Percentiles rank a stretch among this genome's conserved stretches.
Evolutionary conservation across 2,329 filamentous ascomycete species (phyloP).

Genomic region (Sphaerostilbella broomeana): DNA sequence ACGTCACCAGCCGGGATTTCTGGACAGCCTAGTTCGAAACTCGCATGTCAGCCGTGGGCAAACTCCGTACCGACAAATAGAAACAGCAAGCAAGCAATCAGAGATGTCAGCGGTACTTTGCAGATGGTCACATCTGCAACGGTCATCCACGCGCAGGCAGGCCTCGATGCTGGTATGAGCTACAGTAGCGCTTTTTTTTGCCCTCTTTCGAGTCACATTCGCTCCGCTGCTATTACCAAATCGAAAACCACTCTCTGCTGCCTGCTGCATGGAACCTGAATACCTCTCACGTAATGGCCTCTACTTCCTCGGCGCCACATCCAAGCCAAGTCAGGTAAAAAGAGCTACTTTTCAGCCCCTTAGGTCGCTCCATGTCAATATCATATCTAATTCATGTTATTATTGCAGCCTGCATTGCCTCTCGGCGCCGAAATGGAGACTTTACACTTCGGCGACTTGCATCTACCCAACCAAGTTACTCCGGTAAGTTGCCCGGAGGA

Average conservation of each 20-base stretch:
- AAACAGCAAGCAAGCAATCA: too few relatives aligned
- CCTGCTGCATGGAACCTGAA: conserved; percentile 9
- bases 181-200: background rate
- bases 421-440: too few relatives aligned
- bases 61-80: too few relatives aligned
- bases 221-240: conserved; percentile 12
- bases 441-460: too few relatives aligned
- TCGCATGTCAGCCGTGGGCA: too few relatives aligned
- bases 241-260: conserved; percentile 9
- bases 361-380: conserved; percentile 3
- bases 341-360: conserved; percentile 4
- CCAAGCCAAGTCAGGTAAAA: conserved; percentile 3
- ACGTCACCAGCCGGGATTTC: conserved; percentile 3
- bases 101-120: too few relatives aligned
- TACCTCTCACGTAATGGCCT: conserved; percentile 14
- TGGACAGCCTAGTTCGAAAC: background rate
- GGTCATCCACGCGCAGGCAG: too few relatives aligned
- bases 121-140: too few relatives aligned
- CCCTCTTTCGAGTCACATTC: background rate
- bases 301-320: background rate
- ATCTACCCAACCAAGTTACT: too few relatives aligned
- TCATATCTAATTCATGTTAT: conserved; percentile 3
- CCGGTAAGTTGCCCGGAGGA: too few relatives aligned
- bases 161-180: too few relatives aligned
- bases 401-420: too few relatives aligned